phyloP scores from a whole-genome alignment of 805 yeast species.

The Yamadazyma insecticola region DNA sequence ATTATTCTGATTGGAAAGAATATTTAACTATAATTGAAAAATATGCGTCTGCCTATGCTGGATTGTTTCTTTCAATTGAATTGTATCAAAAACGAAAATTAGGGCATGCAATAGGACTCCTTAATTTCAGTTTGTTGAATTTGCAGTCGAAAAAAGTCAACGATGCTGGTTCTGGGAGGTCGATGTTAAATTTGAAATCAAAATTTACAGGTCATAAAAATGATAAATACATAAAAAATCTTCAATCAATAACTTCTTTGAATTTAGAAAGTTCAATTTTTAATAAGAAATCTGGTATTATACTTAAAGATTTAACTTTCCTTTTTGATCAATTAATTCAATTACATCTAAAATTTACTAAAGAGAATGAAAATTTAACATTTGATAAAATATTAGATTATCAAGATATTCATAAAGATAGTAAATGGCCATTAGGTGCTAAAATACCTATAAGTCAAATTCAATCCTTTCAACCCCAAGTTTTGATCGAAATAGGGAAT shows the following conservation, averaged over 20 bases:
- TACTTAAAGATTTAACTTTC: conserved; percentile 31
- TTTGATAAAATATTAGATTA: conserved; percentile 34
- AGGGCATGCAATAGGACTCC: conserved; percentile 44
- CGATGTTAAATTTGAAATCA: conserved; percentile 16
- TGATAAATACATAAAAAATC: conserved; percentile 24
- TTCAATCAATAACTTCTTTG: conserved; percentile 32
- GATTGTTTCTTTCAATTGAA: conserved; percentile 41
- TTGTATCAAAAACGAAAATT: conserved; percentile 39
- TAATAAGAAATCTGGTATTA: conserved; percentile 27
- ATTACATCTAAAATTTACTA: conserved; percentile 36
- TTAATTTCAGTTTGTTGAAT: conserved; percentile 31
- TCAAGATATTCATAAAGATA: conserved; percentile 31
- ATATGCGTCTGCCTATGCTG: conserved; percentile 40
- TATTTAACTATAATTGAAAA: conserved; percentile 28
- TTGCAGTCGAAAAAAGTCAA: conserved; percentile 30
- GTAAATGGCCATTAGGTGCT: conserved; percentile 41
- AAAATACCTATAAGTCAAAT: conserved; percentile 30
- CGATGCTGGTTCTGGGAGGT: conserved; percentile 7
- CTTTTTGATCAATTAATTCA: conserved; percentile 38
- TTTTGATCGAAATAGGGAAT: background rate
- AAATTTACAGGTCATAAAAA: conserved; percentile 27
- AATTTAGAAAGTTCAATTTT: conserved; percentile 32
- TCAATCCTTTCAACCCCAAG: conserved; percentile 18
- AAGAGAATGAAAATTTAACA: conserved; percentile 38
- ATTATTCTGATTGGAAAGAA: conserved; percentile 19